phyloP scores from a whole-genome alignment of 2,329 filamentous ascomycete genomes.

The Uncinocarpus reesii region DNA sequence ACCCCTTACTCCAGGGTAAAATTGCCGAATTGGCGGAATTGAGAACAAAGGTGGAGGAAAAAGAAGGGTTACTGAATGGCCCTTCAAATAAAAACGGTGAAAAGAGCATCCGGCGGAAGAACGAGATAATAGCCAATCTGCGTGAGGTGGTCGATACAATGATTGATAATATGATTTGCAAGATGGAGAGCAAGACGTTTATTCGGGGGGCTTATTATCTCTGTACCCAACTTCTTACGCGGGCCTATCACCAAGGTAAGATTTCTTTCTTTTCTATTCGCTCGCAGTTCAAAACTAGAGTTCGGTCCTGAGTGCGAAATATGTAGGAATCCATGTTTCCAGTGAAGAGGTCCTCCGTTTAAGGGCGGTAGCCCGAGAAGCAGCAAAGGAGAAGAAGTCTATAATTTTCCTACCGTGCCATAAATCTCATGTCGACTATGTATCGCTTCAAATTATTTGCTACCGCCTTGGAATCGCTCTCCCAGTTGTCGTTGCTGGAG shows the following conservation, averaged over 20 bases:
- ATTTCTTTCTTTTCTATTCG: background rate
- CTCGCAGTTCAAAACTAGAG: background rate
- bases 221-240: slow-evolving; percentile 72
- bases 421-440: slow-evolving; percentile 90
- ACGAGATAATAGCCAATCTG: slow-evolving; percentile 61
- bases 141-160: slow-evolving; percentile 73
- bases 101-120: slow-evolving; percentile 27
- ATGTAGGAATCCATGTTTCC: slow-evolving; percentile 70
- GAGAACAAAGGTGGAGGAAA: slow-evolving; percentile 64
- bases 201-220: slow-evolving; percentile 89
- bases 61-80: slow-evolving; percentile 55
- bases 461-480: slow-evolving; percentile 82
- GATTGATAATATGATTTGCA: slow-evolving; percentile 96
- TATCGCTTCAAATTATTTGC: slow-evolving; percentile 88
- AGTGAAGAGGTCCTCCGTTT: slow-evolving; percentile 84
- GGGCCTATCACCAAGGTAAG: slow-evolving; percentile 79
- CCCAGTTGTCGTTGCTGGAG: slow-evolving; percentile 85
- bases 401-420: slow-evolving; percentile 95
- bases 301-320: background rate
- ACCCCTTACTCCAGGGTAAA: slow-evolving; percentile 61
- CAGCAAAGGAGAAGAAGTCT: slow-evolving; percentile 78
- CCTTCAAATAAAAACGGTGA: slow-evolving; percentile 21
- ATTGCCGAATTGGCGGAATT: slow-evolving; percentile 67
- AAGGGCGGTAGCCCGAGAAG: slow-evolving; percentile 69
- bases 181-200: slow-evolving; percentile 90